Evolutionary conservation across 306 rosid genomes (phyloP), one percentile per base, ranked within the genome.

Genomic region (Cicer judaicum): DNA sequence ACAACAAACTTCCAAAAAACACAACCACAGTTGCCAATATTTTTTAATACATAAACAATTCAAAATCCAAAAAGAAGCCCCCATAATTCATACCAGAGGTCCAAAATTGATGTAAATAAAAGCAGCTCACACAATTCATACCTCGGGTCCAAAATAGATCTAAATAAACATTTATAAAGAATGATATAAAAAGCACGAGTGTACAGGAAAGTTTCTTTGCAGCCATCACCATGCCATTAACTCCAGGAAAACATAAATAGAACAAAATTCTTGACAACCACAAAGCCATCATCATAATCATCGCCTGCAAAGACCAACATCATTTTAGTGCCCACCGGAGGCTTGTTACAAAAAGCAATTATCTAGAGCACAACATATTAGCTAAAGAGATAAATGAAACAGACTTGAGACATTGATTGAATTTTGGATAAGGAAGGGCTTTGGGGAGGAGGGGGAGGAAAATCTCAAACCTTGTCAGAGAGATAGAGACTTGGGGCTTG

Each of bases 231-330:
- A n/a, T 7, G 44, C 13, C 7, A 29, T 60, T 7, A 80, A 62
- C 47, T 34, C 80, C 21, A 61, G 55, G 60, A 29, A 34, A 61
- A 66, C 49, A 46, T 4, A 10, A 68, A 69, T 44, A 54, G 9
- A 52, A 62, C 74, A 73, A 67, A 43, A 43, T 29, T 47, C 56
- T 48, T 38, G 55, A 66, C 68, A 60, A 41, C 73, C 14, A 0
- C 59, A 21, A 68, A 52, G 54, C 42, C 68, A 12, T 38, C 7
- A 19, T 13, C 71, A 10, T 38, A 5, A n/a, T 13, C 71, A n/a
- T 52, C 29, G 21, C 64, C 85, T 82, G 83, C 80, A 73, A 44
- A 59, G 19, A 78, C 60, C 42, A 68, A 7, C 44, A 19, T 36
- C 10, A 2, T 44, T 76, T 69, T 68, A 48, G 10, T 8, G 3